Evolutionary conservation across 176 grass and related monocot species (phyloP), one percentile per base, ranked within the genome.

Genomic region (Musa acuminata): DNA sequence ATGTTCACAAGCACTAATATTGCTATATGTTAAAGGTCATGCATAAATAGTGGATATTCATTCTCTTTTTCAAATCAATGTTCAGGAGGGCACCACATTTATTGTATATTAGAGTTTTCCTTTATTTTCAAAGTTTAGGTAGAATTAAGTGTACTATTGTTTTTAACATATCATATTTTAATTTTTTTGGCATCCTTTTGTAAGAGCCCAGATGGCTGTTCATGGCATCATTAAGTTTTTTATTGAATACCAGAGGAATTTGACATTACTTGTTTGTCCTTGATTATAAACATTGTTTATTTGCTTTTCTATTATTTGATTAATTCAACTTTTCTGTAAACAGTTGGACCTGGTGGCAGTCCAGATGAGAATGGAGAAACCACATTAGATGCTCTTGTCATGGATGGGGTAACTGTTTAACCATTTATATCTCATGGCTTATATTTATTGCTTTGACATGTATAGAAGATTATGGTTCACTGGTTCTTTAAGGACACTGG

Each of bases 321-420:
- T 84, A 60, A 80, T 79, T 72, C 21, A 62, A 10, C 57, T 77
- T 82, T 62, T 23, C 16, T 76, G 29, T 64, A 26, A 43, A 13
- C 77, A 98, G 94, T 98, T 82, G 94, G 88, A 73, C 94, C 90
- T 52, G 86, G 94, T 80, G 94, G 94, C 58, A 91, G 94, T 80
- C 90, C 90, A 62, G 94, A 98, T 66, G 94, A 93, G 75, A 89
- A 93, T 3, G 88, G 90, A 29, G 90, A 98, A 91, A 98, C 94
- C 53, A 98, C 94, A 73, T 80, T 98, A 81, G 94, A 98, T 87
- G 94, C 88, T 80, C 94, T 98, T 77, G 90, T 93, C 77, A 98
- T 98, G 94, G 83, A 93, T 80, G 94, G 88, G 90, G 90, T 98
- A 91, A 89, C 20, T 53, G 51, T 85, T 11, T 50, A 80, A 12